Evolutionary conservation across 208 protist species (phyloP).

Genomic region (Giardia duodenalis): DNA sequence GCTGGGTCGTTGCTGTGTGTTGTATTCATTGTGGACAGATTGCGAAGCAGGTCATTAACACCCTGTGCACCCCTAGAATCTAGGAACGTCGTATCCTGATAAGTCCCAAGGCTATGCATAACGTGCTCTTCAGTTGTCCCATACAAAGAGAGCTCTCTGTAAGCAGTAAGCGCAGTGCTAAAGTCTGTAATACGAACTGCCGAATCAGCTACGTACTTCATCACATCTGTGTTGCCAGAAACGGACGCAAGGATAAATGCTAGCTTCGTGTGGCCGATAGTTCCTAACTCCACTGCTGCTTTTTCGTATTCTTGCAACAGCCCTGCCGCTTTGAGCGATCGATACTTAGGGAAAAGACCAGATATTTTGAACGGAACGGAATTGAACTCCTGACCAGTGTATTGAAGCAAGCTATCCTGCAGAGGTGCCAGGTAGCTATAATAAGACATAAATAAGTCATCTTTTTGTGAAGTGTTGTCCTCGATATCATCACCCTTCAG

Average conservation of each 20-base stretch:
- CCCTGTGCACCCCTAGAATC: too few relatives aligned
- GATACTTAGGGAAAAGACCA: too few relatives aligned
- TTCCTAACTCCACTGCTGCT: neutral
- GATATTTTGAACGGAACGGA: neutral
- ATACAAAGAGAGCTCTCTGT: slow-evolving; percentile 1
- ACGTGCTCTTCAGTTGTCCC: neutral
- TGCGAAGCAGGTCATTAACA: neutral
- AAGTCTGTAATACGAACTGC: neutral
- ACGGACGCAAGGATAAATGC: neutral
- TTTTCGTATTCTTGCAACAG: neutral
- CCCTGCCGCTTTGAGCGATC: too few relatives aligned
- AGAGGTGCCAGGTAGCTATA: neutral
- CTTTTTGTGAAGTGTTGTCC: neutral
- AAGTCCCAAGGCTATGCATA: neutral
- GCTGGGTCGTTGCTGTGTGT: slow-evolving; percentile 5
- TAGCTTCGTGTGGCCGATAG: neutral
- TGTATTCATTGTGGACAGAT: neutral
- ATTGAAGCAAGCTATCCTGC: neutral
- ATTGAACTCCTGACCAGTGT: neutral
- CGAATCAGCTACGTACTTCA: slow-evolving; percentile 2
- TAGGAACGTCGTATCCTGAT: neutral
- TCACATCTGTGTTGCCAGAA: neutral
- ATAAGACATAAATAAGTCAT: neutral
- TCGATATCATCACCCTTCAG: too few relatives aligned
- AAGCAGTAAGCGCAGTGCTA: neutral